phyloP scores from a whole-genome alignment of 208 protist species.

The Trypanosoma cruzi region DNA sequence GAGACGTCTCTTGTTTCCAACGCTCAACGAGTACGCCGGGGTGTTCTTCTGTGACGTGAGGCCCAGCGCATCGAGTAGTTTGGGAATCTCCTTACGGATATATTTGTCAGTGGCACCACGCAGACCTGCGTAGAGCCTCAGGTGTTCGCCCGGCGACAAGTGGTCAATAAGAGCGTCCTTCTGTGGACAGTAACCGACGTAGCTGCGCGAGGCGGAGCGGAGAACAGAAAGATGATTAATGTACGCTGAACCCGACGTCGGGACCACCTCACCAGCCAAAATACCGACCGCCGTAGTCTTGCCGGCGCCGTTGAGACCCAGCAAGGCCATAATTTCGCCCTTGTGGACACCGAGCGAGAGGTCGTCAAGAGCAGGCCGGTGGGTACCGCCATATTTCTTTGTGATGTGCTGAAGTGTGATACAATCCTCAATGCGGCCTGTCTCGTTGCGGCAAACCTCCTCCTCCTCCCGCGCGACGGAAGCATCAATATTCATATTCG shows the following conservation, averaged over 20 bases:
- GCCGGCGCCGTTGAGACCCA: constrained; percentile 93
- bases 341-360: constrained; percentile 70
- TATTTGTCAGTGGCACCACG: constrained; percentile 50
- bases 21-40: constrained; percentile 46
- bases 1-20: constrained; percentile 91
- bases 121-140: constrained; percentile 88
- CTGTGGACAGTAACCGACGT: constrained; percentile 96
- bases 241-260: constrained; percentile 67
- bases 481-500: too few relatives aligned
- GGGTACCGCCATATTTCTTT: constrained; percentile 48
- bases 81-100: constrained; percentile 45
- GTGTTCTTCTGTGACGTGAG: constrained; percentile 38
- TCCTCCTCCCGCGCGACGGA: constrained; percentile 49
- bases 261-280: constrained; percentile 71
- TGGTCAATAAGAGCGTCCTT: constrained; percentile 93
- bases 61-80: constrained; percentile 56
- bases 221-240: constrained; percentile 61
- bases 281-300: constrained; percentile 92
- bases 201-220: constrained; percentile 34
- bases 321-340: constrained; percentile 83
- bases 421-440: constrained; percentile 42
- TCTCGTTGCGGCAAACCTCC: constrained; percentile 40
- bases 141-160: constrained; percentile 92
- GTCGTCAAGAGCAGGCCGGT: constrained; percentile 54
- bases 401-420: constrained; percentile 72